phyloP scores from a whole-genome alignment of 139 green algal species.

The Coccomyxa sp. region DNA sequence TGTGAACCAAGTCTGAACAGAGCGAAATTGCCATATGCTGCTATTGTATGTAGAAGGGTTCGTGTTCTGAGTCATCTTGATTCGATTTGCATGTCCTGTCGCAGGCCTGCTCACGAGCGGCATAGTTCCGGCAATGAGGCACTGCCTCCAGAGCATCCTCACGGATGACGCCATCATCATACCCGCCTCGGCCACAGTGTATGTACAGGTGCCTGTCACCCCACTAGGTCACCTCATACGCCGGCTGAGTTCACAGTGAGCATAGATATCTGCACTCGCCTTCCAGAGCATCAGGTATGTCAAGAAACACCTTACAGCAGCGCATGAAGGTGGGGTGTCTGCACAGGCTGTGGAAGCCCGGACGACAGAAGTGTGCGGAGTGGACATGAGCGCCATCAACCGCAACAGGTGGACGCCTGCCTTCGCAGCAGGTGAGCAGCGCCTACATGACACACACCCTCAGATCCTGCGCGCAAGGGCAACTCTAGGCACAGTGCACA shows the following conservation, averaged over 20 bases:
- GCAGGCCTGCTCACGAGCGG: conserved; percentile 56
- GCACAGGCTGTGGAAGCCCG: conserved; percentile 55
- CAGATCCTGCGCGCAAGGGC: too few relatives aligned
- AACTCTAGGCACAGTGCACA: too few relatives aligned
- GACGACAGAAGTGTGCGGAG: conserved; percentile 35
- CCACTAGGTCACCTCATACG: neutral
- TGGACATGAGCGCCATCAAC: conserved; percentile 58
- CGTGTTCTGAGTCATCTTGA: too few relatives aligned
- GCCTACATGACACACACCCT: too few relatives aligned
- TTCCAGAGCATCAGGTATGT: neutral
- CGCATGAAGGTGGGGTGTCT: too few relatives aligned
- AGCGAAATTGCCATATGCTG: too few relatives aligned
- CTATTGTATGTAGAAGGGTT: too few relatives aligned
- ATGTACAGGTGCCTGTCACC: conserved; percentile 29
- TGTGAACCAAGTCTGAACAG: too few relatives aligned
- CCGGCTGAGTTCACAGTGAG: neutral
- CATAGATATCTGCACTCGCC: neutral
- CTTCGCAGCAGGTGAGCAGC: conserved; percentile 40
- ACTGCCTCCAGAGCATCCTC: conserved; percentile 48
- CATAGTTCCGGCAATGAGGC: conserved; percentile 50
- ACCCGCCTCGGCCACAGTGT: conserved; percentile 63
- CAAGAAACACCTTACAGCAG: neutral
- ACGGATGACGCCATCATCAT: conserved; percentile 51
- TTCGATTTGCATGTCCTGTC: too few relatives aligned
- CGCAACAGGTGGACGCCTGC: conserved; percentile 53